A percentile compares a stretch with the other conserved stretches of the same genome.
Conservation (phyloP, 176 grass and related monocot species). For the Panicum miliaceum region DNA sequence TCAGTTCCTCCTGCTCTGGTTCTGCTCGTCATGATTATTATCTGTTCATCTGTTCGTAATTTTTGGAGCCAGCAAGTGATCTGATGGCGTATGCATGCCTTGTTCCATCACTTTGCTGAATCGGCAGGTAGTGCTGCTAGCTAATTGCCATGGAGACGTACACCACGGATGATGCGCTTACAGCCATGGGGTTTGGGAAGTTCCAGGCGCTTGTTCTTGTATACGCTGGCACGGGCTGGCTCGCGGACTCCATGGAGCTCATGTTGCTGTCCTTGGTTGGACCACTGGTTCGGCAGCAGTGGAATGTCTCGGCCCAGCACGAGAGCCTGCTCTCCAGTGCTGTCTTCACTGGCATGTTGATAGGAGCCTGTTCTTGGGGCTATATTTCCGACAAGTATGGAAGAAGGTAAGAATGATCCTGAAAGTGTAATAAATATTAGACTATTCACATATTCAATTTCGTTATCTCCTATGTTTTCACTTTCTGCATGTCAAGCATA, state of each 20-base stretch:
- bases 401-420: neutral
- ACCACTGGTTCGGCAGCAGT: neutral
- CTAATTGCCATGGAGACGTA: neutral
- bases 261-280: conserved; percentile 23
- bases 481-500: neutral
- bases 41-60: neutral
- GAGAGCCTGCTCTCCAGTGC: conserved; percentile 13
- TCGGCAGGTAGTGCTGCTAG: neutral
- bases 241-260: conserved; percentile 19
- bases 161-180: conserved; percentile 3
- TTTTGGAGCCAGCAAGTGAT: neutral
- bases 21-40: neutral
- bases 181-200: conserved; percentile 14
- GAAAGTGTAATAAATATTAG: neutral
- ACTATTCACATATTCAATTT: neutral
- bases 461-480: neutral
- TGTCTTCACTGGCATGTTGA: conserved; percentile 9
- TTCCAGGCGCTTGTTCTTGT: conserved; percentile 21
- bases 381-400: conserved; percentile 9
- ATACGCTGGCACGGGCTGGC: conserved; percentile 1
- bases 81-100: neutral
- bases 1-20: neutral
- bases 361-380: conserved; percentile 16
- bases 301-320: neutral
- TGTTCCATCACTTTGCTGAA: neutral